Base-by-base conservation (phyloP, 140 eudicot species). In the Ambrosia hybrid region DNA sequence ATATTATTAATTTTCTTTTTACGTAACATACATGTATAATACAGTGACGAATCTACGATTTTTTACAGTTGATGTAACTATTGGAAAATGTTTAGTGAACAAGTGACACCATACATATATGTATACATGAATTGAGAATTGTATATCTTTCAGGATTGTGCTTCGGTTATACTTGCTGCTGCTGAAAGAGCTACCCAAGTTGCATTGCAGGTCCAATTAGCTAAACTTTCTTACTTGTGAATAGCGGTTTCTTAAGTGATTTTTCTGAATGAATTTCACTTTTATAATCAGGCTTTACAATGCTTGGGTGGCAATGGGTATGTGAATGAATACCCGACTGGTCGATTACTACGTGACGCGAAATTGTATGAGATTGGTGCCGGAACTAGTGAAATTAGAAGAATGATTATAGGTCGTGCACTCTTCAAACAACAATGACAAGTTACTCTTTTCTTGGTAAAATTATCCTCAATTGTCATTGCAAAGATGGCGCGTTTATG, bases 131-230 rank as follows among this genome's bases (percentile, higher is more conserved):
- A 45, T 71, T 33, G 14, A 33, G 10, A 7, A 13, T 43, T 36
- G 41, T 73, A 57, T 36, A 4, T 51, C 5, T 53, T 15, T 37
- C 79, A 91, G 99, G 97, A 95, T 65, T 95, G 97, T 66, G 97
- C 98, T 68, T 96, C 94, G 15, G 97, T 75, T 60, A 90, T 94
- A 70, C 97, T 94, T 5, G 38, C 75, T 68, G 89, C 97, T 49
- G 97, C 94, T 57, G 98, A 93, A 86, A 81, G 90, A 87, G 98
- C 99, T 58, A 93, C 99, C 75, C 99, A 93, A 86, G 99, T 93
- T 63, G 99, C 97, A 51, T 83, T 94, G 71, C 99, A 94, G 97
- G 99, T 90, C 55, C 45, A 39, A 39, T 0, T 72, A 5, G 15
- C 14, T 0, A 15, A 61, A 72, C 64, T 46, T 53, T 45, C 39